Conservation (phyloP, 345 rosid species). For the Pelargonium nanum region DNA sequence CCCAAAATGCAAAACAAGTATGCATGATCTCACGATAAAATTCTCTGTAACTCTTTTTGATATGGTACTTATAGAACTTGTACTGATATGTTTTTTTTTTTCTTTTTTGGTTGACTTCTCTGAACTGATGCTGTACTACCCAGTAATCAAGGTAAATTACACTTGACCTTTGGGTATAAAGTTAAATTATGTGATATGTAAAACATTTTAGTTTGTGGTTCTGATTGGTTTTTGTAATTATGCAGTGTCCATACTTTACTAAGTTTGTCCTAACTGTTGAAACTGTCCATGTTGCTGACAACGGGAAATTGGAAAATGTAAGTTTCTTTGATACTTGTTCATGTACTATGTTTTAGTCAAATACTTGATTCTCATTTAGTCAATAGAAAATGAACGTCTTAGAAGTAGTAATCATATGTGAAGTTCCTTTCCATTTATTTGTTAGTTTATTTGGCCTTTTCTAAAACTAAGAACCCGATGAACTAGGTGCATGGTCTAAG, state of each 20-base stretch:
- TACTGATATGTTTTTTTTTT: slow-evolving; percentile 16
- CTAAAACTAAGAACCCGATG: slow-evolving; percentile 10
- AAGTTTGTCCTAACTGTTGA: slow-evolving; percentile 54
- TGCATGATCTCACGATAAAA: not conserved
- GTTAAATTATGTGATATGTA: not conserved
- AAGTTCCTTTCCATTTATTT: not conserved
- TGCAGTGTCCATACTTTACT: slow-evolving; percentile 66
- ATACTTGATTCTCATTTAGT: not conserved
- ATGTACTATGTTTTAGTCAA: not conserved
- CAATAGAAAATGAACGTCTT: not conserved
- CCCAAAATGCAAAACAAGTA: slow-evolving; percentile 73
- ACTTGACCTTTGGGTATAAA: not conserved
- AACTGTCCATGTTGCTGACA: slow-evolving; percentile 51
- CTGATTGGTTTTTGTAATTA: slow-evolving; percentile 11
- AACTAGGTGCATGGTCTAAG: slow-evolving; percentile 45
- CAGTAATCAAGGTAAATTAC: slow-evolving; percentile 54
- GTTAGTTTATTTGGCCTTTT: slow-evolving; percentile 6
- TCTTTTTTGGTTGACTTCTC: slow-evolving; percentile 11
- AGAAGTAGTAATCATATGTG: not conserved
- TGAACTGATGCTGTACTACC: not conserved
- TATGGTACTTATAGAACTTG: slow-evolving; percentile 5
- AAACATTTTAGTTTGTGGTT: not conserved
- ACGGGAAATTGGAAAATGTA: slow-evolving; percentile 53
- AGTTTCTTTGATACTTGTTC: slow-evolving; percentile 15
- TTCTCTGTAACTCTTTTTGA: not conserved